These are phyloP conservation scores for Megacollybia marginata DNA, from an alignment of 768 basidiomycete genomes.

Conservation along the genomic window DNA sequence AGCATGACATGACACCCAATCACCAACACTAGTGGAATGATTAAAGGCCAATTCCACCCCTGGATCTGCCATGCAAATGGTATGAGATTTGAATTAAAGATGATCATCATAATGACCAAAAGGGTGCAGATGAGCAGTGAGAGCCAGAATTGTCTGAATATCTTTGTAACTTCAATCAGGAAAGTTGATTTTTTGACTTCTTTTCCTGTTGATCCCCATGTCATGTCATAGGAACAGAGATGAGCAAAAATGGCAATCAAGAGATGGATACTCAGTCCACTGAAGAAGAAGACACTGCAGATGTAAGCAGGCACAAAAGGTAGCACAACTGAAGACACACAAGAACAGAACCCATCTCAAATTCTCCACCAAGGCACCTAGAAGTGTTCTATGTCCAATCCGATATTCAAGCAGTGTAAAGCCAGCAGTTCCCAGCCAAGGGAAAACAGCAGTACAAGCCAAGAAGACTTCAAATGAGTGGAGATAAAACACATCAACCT, in stretches of 20 bases:
- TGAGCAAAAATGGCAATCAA: slow-evolving; percentile 61
- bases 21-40: slow-evolving; percentile 64
- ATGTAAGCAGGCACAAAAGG: neutral
- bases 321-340: slow-evolving; percentile 28
- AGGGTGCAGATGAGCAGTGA: slow-evolving; percentile 57
- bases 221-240: slow-evolving; percentile 58
- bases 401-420: slow-evolving; percentile 72
- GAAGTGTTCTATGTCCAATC: slow-evolving; percentile 51
- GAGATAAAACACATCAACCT: slow-evolving; percentile 68
- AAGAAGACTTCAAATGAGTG: slow-evolving; percentile 78
- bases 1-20: slow-evolving; percentile 65
- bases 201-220: slow-evolving; percentile 58
- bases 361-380: slow-evolving; percentile 47
- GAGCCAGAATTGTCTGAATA: slow-evolving; percentile 75
- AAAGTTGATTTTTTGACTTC: slow-evolving; percentile 85
- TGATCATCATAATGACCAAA: slow-evolving; percentile 51
- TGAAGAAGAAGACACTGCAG: slow-evolving; percentile 66
- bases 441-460: slow-evolving; percentile 73
- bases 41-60: slow-evolving; percentile 60
- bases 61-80: slow-evolving; percentile 63
- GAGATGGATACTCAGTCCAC: slow-evolving; percentile 67
- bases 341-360: slow-evolving; percentile 68
- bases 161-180: slow-evolving; percentile 84
- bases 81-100: slow-evolving; percentile 49
- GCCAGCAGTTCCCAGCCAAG: slow-evolving; percentile 66